Evolutionary conservation across 805 yeast species (phyloP).

Genomic region (Saccharomyces paradoxus): DNA sequence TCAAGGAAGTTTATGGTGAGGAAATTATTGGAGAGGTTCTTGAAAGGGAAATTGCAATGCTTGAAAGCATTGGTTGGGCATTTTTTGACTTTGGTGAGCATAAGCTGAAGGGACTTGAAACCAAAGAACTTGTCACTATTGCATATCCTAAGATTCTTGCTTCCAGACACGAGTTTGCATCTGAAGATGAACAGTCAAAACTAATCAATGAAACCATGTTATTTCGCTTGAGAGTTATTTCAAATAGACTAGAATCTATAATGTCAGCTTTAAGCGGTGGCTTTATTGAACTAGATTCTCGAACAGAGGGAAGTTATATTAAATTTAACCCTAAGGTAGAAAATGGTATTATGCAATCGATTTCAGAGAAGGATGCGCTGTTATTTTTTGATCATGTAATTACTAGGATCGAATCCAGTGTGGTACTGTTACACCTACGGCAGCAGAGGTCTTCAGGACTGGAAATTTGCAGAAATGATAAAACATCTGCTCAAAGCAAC

Average conservation of each 20-base stretch:
- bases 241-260: constrained; percentile 52
- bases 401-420: constrained; percentile 59
- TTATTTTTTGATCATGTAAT: constrained; percentile 55
- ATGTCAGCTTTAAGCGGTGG: constrained; percentile 45
- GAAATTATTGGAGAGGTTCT: constrained; percentile 45
- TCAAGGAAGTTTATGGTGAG: constrained; percentile 39
- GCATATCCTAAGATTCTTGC: constrained; percentile 62
- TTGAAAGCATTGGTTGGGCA: constrained; percentile 63
- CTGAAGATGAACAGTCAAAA: constrained; percentile 27
- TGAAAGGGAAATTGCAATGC: constrained; percentile 54
- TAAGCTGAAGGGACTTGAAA: constrained; percentile 88
- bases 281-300: constrained; percentile 9
- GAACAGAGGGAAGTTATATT: constrained; percentile 2
- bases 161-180: constrained; percentile 46
- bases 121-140: constrained; percentile 78
- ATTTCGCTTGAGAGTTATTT: constrained; percentile 44
- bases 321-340: constrained; percentile 21
- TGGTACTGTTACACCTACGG: constrained; percentile 38
- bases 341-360: constrained; percentile 14
- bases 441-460: constrained; percentile 26
- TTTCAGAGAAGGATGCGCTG: constrained; percentile 38
- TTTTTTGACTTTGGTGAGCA: constrained; percentile 71
- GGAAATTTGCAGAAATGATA: constrained; percentile 10
- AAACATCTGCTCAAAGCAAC: constrained; percentile 4
- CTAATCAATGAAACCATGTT: constrained; percentile 34